Percentiles rank a stretch among this genome's conserved stretches.
Evolutionary conservation across 78 protist genomes (phyloP).

Genomic region (Dictyostelium brefeldianum): DNA sequence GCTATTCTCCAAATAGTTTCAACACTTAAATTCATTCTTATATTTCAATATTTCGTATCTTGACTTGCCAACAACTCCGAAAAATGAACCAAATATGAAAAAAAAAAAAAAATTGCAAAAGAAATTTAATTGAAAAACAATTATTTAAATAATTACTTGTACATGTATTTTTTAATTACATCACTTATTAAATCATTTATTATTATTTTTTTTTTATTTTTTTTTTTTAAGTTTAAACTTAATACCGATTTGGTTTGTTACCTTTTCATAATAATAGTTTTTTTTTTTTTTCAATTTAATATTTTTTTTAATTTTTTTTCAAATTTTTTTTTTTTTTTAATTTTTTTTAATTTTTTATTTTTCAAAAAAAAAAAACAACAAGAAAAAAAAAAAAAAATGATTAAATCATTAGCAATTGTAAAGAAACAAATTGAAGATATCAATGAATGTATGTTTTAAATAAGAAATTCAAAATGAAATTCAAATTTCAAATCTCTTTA

Average conservation of each 20-base stretch:
- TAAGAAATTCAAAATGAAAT: not conserved
- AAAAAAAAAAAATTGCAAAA: constrained; percentile 1
- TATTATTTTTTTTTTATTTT: too few species aligned
- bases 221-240: too few species aligned
- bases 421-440: constrained; percentile 33
- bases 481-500: not conserved
- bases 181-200: too few species aligned
- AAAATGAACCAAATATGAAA: not conserved
- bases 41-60: too few species aligned
- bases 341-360: not conserved
- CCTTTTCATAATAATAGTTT: too few species aligned
- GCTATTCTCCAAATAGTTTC: constrained; percentile 35
- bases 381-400: constrained; percentile 16
- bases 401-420: constrained; percentile 33
- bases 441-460: constrained; percentile 34
- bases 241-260: too few species aligned
- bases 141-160: too few species aligned
- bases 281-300: not conserved
- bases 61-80: too few species aligned
- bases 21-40: constrained; percentile 22
- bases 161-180: too few species aligned
- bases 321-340: not conserved
- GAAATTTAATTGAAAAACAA: not conserved
- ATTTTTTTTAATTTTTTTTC: constrained; percentile 12
- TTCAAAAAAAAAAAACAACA: not conserved